Base-by-base conservation (phyloP, 2,329 filamentous ascomycete species). In the Scedosporium apiospermum region DNA sequence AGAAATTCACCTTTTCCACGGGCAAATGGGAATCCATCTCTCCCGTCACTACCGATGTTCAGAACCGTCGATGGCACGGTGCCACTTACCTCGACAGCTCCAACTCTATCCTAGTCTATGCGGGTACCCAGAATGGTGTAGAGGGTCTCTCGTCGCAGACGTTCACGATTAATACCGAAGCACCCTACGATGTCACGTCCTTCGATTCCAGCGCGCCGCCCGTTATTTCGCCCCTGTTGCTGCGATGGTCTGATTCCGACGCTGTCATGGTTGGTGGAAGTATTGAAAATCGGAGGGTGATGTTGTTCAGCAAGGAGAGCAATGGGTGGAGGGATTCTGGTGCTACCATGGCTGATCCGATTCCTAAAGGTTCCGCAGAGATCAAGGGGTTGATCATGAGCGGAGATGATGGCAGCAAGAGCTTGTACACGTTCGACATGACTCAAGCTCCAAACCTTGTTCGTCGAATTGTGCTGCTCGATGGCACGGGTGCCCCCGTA, bases 371-470 rank as follows among this genome's bases (percentile, higher is more conserved):
- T 62, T 79, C 80, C 2, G 76, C 80, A 2, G 79, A 72, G 1
- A 71, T 87, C 58, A 84, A 88, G 69, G 85, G 84, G 27, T 79
- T 85, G 0, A 69, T 96, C 3, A 75, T 96, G n/a, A 77, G 79
- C 12, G 89, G 88, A 23, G 82, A 85, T 51, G 91, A 96, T 71
- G 86, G 83, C 30, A 93, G 89, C 73, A 93, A 90, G 71, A 85
- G 88, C 46, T 77, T 98, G 18, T 86, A 92, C 68, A 85, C 87
- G 10, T 96, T 95, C 68, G 86, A 96, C 70, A 82, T 92, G 75
- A 82, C 82, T 14, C 79, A 81, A 9, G 85, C 87, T 0, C 93
- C 93, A 3, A 96, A 96, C 70, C 75, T 78, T 6, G 89, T 96
- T 53, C 84, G 83, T 38, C 85, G 89, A 63, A 84, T 88, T 38